Conservation (phyloP, 352 stramenopile species). For the Pseudoperonospora humuli region DNA sequence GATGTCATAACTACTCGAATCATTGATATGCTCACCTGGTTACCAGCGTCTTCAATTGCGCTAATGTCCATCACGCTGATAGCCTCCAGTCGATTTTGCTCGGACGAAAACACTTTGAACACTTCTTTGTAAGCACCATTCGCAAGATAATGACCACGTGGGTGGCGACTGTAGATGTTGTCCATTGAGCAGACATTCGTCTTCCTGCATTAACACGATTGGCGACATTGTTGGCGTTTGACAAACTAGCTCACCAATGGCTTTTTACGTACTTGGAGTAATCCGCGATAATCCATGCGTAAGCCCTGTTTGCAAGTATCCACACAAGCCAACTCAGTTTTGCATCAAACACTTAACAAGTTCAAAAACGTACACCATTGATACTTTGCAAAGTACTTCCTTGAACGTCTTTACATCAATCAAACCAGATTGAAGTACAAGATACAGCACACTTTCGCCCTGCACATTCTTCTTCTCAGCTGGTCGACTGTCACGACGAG, state of each 20-base stretch:
- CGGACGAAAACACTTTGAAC: constrained; percentile 71
- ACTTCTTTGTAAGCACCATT: constrained; percentile 87
- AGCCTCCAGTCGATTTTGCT: constrained; percentile 54
- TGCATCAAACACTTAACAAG: background rate
- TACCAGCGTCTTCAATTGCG: constrained; percentile 78
- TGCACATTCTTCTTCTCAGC: constrained; percentile 20
- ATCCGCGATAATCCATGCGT: constrained; percentile 45
- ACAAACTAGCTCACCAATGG: too few species aligned
- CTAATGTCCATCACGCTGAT: constrained; percentile 91
- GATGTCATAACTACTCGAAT: background rate
- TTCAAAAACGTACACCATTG: constrained; percentile 29
- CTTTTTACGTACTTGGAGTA: constrained; percentile 37
- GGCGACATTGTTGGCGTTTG: too few species aligned
- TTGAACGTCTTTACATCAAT: constrained; percentile 28
- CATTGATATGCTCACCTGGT: constrained; percentile 49
- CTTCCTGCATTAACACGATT: constrained; percentile 28
- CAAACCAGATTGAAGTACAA: constrained; percentile 40
- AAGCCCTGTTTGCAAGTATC: constrained; percentile 23
- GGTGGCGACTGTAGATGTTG: constrained; percentile 44
- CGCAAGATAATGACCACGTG: constrained; percentile 66
- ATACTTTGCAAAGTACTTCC: constrained; percentile 32
- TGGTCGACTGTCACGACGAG: constrained; percentile 7
- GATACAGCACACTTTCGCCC: constrained; percentile 29
- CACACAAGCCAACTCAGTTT: background rate
- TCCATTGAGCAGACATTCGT: constrained; percentile 26